Percentiles rank a stretch among this genome's conserved stretches.
Evolutionary conservation across 768 basidiomycete species (phyloP).

Genomic region (Kwoniella europaea): DNA sequence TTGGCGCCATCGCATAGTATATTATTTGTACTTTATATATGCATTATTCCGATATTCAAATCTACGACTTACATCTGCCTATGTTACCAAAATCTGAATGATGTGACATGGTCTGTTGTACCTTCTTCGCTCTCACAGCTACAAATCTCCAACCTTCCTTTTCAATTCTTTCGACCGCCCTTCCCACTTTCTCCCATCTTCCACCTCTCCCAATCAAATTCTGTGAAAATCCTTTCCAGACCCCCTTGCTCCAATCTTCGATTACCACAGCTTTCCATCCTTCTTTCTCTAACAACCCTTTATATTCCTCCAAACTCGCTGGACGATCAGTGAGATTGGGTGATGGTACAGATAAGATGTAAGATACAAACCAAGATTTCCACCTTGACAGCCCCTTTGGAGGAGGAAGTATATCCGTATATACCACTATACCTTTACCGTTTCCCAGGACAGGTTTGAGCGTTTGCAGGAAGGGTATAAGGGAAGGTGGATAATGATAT

Average conservation of each 20-base stretch:
- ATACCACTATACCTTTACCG: constrained; percentile 34
- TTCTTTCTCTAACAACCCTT: constrained; percentile 18
- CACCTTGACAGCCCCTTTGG: constrained; percentile 13
- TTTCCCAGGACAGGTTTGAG: constrained; percentile 16
- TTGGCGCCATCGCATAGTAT: not conserved
- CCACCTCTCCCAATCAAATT: constrained; percentile 29
- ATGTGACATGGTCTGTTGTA: no score
- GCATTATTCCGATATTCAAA: not conserved
- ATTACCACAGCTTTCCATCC: constrained; percentile 38
- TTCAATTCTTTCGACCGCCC: constrained; percentile 18
- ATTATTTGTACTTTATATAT: not conserved
- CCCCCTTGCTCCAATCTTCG: constrained; percentile 45
- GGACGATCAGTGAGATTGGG: constrained; percentile 33
- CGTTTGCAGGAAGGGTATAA: constrained; percentile 33
- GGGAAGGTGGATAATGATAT: constrained; percentile 48
- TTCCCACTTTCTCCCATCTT: constrained; percentile 32
- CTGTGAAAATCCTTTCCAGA: constrained; percentile 36
- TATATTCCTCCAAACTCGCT: constrained; percentile 26
- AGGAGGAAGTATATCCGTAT: constrained; percentile 50
- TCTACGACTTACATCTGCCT: no score
- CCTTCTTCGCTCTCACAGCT: constrained; percentile 36
- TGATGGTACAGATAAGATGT: constrained; percentile 34
- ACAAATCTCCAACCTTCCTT: constrained; percentile 43
- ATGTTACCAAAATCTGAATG: no score
- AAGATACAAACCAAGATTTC: constrained; percentile 33